Conservation (phyloP, 2,329 filamentous ascomycete genomes). For the Fusarium clavum region DNA sequence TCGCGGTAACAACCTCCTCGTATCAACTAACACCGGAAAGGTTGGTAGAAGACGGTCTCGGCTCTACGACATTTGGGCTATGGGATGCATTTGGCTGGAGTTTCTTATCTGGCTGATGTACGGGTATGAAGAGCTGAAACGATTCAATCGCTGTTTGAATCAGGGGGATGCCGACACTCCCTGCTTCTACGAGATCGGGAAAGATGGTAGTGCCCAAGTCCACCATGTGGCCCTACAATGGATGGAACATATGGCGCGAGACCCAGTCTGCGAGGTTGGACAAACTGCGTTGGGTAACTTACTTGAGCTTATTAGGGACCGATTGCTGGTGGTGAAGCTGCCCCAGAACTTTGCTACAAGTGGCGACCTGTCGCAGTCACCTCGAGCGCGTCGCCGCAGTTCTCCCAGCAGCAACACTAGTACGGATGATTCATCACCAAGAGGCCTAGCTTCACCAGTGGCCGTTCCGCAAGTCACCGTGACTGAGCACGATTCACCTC, state of each 20-base stretch:
- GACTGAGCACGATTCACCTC: background rate
- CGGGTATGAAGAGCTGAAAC: background rate
- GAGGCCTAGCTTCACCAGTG: background rate
- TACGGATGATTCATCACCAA: background rate
- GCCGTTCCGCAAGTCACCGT: background rate
- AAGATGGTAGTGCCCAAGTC: background rate
- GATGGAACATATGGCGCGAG: background rate
- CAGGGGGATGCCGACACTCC: rapidly evolving
- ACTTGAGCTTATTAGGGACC: background rate
- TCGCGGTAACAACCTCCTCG: rapidly evolving
- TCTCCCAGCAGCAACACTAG: too few relatives aligned
- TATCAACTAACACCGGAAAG: background rate
- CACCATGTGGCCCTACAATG: background rate
- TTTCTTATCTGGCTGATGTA: background rate
- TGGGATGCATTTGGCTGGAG: background rate
- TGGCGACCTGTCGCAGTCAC: too few relatives aligned
- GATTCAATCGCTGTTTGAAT: background rate
- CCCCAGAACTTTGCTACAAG: background rate
- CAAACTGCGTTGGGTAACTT: background rate
- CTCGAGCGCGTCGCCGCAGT: too few relatives aligned
- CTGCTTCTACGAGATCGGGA: background rate
- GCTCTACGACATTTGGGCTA: background rate
- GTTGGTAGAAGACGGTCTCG: background rate
- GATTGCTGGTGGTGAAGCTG: background rate
- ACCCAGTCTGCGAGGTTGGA: background rate